Conservation (phyloP, 164 flowering plant genomes). For the Tetrastigma voinierianum region DNA sequence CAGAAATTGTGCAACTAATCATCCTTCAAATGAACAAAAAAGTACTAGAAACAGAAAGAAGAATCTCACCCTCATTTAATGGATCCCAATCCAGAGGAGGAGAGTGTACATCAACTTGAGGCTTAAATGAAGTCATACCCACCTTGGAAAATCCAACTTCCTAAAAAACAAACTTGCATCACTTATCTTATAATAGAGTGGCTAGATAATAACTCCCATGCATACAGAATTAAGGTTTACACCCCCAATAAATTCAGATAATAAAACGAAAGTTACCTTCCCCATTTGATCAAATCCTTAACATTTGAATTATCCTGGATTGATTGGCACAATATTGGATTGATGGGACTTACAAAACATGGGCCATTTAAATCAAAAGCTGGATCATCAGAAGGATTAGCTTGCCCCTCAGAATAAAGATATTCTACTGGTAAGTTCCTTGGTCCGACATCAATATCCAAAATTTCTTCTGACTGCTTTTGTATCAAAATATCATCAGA, state of each 20-base stretch:
- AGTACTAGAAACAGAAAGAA: background rate
- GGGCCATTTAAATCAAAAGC: conserved; percentile 4
- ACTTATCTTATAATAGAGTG: background rate
- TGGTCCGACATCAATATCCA: conserved; percentile 9
- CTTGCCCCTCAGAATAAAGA: conserved; percentile 9
- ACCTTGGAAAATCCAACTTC: conserved; percentile 13
- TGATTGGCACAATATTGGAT: conserved; percentile 6
- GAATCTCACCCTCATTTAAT: conserved; percentile 23
- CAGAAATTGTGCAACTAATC: background rate
- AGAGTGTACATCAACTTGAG: conserved; percentile 14
- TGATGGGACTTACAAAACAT: conserved; percentile 2
- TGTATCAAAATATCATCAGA: conserved; percentile 8
- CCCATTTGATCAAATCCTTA: conserved; percentile 27
- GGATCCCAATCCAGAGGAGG: conserved; percentile 13
- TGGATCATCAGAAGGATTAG: conserved; percentile 16
- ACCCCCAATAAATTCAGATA: background rate
- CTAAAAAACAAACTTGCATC: conserved; percentile 24
- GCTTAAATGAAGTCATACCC: conserved; percentile 9
- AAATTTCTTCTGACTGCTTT: conserved; percentile 11
- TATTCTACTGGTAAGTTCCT: conserved; percentile 13
- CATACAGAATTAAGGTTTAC: background rate
- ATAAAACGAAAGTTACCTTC: background rate
- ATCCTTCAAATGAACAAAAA: background rate
- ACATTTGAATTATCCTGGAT: conserved; percentile 9
- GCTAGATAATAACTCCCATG: background rate